These are phyloP conservation scores for Plectosphaerella cucumerina DNA, from an alignment of 2,329 filamentous ascomycete genomes.

Conservation along the genomic window DNA sequence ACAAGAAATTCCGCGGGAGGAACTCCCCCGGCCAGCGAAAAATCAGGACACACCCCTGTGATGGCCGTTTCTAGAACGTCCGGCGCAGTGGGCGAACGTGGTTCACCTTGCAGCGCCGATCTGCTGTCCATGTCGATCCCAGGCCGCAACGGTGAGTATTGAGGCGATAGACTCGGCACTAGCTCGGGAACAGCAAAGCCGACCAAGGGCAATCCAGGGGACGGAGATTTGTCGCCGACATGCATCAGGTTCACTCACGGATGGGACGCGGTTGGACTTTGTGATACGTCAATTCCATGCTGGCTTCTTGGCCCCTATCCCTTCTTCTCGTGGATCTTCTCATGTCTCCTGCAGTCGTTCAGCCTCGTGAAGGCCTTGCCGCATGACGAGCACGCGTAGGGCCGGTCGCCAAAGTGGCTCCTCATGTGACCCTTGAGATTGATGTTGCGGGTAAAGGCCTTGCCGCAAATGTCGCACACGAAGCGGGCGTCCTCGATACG, in stretches of 20 bases:
- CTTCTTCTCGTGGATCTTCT: slow-evolving; percentile 19
- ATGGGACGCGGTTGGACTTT: too few relatives aligned
- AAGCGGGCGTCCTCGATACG: slow-evolving; percentile 16
- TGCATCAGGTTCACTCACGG: too few relatives aligned
- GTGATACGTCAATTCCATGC: too few relatives aligned
- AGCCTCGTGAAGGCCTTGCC: slow-evolving; percentile 25
- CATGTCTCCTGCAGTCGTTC: slow-evolving; percentile 27
- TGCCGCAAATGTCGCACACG: slow-evolving; percentile 27
- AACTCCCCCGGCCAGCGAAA: not conserved
- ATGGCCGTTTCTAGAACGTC: not conserved
- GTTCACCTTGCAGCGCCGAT: not conserved
- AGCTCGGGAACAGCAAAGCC: not conserved
- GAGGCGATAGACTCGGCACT: not conserved
- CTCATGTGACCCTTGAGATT: slow-evolving; percentile 28
- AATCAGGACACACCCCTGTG: not conserved
- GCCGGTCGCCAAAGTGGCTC: slow-evolving; percentile 29
- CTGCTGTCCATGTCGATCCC: not conserved
- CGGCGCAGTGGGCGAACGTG: not conserved
- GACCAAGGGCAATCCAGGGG: too few relatives aligned
- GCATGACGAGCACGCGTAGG: slow-evolving; percentile 22
- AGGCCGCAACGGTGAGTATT: not conserved
- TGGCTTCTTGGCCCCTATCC: not conserved
- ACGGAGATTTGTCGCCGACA: too few relatives aligned
- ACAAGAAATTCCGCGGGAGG: too few relatives aligned
- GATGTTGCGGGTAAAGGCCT: slow-evolving; percentile 31